A percentile compares a stretch with the other conserved stretches of the same genome.
These are phyloP conservation scores for Amaranthus cruentus DNA, from an alignment of 148 eudicot species.

Conservation along the genomic window DNA sequence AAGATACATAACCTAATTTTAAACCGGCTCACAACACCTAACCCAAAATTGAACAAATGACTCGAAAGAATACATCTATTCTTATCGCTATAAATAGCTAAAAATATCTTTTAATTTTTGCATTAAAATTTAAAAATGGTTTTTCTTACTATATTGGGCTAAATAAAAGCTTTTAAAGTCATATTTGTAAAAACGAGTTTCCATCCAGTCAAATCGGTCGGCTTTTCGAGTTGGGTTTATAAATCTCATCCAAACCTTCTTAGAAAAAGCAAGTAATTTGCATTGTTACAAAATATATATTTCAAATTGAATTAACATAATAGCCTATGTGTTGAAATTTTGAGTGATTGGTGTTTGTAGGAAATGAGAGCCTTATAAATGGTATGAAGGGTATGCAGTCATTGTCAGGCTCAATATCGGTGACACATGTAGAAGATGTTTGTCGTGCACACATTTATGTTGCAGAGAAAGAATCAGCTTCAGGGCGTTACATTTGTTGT, in stretches of 20 bases:
- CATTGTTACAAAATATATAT: neutral
- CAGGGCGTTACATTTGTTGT: slow-evolving; percentile 60
- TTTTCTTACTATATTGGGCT: too few species aligned
- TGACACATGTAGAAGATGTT: slow-evolving; percentile 64
- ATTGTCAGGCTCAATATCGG: slow-evolving; percentile 53
- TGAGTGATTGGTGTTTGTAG: slow-evolving; percentile 23
- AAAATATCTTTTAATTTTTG: too few species aligned
- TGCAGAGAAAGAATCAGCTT: slow-evolving; percentile 63
- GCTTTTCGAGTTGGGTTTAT: neutral
- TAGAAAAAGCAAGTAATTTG: neutral
- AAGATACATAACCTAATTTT: too few species aligned
- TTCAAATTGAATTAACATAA: too few species aligned
- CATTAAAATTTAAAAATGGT: too few species aligned
- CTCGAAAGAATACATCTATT: too few species aligned
- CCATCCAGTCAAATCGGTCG: too few species aligned
- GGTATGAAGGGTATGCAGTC: slow-evolving; percentile 59
- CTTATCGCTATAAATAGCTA: too few species aligned
- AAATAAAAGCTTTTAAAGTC: too few species aligned
- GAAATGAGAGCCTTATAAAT: slow-evolving; percentile 42
- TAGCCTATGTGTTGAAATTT: neutral
- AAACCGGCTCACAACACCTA: too few species aligned
- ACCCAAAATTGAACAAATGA: too few species aligned
- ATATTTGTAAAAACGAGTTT: too few species aligned
- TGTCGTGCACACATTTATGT: slow-evolving; percentile 56
- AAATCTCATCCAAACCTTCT: neutral